Base-by-base conservation (phyloP, 495 filamentous ascomycete genomes). In the Rusavskia elegans region DNA sequence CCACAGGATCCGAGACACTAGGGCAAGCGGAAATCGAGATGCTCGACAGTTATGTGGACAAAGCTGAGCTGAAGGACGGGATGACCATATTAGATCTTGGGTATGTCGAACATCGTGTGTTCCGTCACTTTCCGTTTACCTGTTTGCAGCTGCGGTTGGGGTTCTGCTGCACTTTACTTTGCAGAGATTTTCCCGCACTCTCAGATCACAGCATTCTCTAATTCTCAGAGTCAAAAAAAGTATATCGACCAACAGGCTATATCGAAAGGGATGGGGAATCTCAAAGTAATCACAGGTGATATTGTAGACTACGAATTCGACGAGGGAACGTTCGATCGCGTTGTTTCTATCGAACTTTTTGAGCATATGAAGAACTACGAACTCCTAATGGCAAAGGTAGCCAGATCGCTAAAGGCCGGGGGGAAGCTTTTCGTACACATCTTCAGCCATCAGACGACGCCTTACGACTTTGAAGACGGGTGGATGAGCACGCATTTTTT, bases 301-400 rank as follows among this genome's bases (percentile, higher is more conserved):
- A 72, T 76, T 21, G 77, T 75, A 19, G 68, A 72, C 44, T 77
- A 80, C 57, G 75, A 81, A 50, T 84, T 83, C 53, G 64, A 71
- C 49, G 58, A 61, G 20, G 63, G 66, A 40, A 60, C 54, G 32
- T 84, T 74, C 55, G 80, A 84, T 56, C 71, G 80, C 5, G 74
- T 82, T 2, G 59, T 82, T 25, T 77, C 74, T 3, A 78, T 84
- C 53, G 79, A 83, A 66, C 68, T 84, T 21, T 82, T 84, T 58
- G 81, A 84, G 59, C 81, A 84, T 61, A 83, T 84, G 80, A 84
- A 84, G 60, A 84, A 83, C 56, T 83, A 83, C 65, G 71, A 79
- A 53, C 63, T 75, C 9, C 71, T 84, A 35, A 72, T 83, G 69
- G 72, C 69, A 13, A 83, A 83, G 58, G 58, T 82, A 41, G 50